A percentile compares a stretch with the other conserved stretches of the same genome.
Conservation (phyloP, 352 stramenopile species). For the Globisporangium splendens region DNA sequence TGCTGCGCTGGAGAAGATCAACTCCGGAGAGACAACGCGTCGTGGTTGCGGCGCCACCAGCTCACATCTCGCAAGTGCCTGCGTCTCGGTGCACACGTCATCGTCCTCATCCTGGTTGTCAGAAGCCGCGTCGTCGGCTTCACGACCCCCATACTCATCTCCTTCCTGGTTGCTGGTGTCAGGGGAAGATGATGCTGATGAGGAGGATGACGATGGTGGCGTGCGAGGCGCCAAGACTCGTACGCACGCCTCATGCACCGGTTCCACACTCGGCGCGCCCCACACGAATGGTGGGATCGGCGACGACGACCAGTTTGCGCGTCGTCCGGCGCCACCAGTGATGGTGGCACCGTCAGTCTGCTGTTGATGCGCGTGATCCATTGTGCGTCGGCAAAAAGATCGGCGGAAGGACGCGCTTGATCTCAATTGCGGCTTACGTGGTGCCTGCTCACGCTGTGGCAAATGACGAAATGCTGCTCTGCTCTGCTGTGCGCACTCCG, state of each 20-base stretch:
- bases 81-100: background rate
- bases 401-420: too few relatives aligned
- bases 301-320: constrained; percentile 3
- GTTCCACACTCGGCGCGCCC: constrained; percentile 2
- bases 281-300: background rate
- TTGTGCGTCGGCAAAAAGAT: background rate
- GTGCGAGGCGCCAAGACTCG: background rate
- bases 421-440: too few relatives aligned
- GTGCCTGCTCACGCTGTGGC: too few relatives aligned
- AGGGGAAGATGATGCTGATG: too few relatives aligned
- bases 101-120: background rate
- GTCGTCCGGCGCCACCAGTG: background rate
- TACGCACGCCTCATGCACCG: constrained; percentile 1
- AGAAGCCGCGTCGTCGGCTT: background rate
- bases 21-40: constrained; percentile 19
- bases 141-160: background rate
- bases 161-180: constrained; percentile 2
- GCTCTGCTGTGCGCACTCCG: too few relatives aligned
- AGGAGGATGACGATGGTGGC: background rate
- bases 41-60: constrained; percentile 16
- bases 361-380: background rate
- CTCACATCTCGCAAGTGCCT: background rate
- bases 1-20: constrained; percentile 19
- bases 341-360: background rate
- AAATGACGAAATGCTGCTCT: too few relatives aligned